phyloP scores from a whole-genome alignment of 805 yeast genomes.

The Candida lessepsii region DNA sequence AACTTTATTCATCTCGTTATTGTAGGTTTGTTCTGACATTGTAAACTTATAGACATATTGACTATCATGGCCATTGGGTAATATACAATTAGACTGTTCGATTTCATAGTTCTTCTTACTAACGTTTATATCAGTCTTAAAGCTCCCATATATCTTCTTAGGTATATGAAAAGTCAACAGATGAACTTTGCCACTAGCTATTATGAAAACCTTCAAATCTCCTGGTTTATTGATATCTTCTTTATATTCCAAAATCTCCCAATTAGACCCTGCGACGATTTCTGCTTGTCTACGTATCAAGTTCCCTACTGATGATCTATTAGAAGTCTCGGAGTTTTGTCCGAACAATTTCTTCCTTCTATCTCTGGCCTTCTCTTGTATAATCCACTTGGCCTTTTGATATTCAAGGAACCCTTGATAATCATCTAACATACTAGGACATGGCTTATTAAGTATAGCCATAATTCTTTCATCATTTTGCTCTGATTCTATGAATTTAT shows the following conservation, averaged over 20 bases:
- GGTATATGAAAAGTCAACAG: constrained; percentile 71
- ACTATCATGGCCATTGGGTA: constrained; percentile 69
- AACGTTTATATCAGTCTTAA: constrained; percentile 48
- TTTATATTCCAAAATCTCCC: constrained; percentile 83
- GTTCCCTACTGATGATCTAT: constrained; percentile 60
- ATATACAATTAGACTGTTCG: constrained; percentile 54
- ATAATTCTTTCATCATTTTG: constrained; percentile 51
- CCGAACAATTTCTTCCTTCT: constrained; percentile 84
- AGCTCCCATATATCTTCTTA: constrained; percentile 66
- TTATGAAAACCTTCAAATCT: constrained; percentile 68
- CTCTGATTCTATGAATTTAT: constrained; percentile 21
- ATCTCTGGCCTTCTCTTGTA: constrained; percentile 67
- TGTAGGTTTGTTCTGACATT: constrained; percentile 64
- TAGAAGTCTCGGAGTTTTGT: constrained; percentile 47
- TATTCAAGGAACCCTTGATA: constrained; percentile 67
- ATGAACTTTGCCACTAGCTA: constrained; percentile 72
- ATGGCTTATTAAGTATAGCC: constrained; percentile 46
- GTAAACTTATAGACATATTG: constrained; percentile 56
- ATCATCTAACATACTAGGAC: constrained; percentile 68
- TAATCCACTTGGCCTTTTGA: constrained; percentile 85
- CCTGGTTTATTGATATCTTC: constrained; percentile 60
- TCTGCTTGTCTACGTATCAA: constrained; percentile 79
- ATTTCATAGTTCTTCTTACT: constrained; percentile 48
- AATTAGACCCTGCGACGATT: constrained; percentile 67
- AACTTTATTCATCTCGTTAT: constrained; percentile 54